phyloP scores from a whole-genome alignment of 805 yeast genomes.

The Ogataea degrootiae region DNA sequence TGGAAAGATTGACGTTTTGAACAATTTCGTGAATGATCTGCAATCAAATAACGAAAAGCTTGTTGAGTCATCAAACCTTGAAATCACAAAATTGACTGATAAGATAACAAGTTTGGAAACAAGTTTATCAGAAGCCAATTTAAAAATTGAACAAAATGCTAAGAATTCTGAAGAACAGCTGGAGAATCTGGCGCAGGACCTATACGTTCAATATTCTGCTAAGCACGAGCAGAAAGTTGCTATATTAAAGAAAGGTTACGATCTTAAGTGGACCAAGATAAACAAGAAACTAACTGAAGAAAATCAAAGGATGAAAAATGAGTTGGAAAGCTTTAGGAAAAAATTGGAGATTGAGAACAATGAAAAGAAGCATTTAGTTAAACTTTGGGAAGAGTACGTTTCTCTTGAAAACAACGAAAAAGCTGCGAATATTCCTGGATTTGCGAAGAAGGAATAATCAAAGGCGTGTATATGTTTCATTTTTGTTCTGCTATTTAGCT shows the following conservation, averaged over 20 bases:
- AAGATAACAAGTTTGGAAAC: slow-evolving; percentile 15
- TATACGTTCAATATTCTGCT: slow-evolving; percentile 68
- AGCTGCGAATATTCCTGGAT: slow-evolving; percentile 16
- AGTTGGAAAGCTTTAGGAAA: slow-evolving; percentile 46
- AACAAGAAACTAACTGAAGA: slow-evolving; percentile 38
- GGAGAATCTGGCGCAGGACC: slow-evolving; percentile 61
- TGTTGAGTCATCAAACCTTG: slow-evolving; percentile 9
- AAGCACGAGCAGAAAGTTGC: slow-evolving; percentile 73
- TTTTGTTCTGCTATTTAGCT: too few relatives aligned
- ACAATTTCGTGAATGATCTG: slow-evolving; percentile 8
- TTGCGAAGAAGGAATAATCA: slow-evolving; percentile 9
- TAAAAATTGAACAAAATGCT: slow-evolving; percentile 35
- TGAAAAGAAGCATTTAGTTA: slow-evolving; percentile 56
- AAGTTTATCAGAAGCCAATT: slow-evolving; percentile 14
- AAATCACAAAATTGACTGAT: slow-evolving; percentile 11
- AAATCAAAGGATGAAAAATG: slow-evolving; percentile 42
- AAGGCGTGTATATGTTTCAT: not conserved
- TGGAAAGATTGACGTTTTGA: slow-evolving; percentile 4
- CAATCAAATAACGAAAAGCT: slow-evolving; percentile 13
- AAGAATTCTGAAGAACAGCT: slow-evolving; percentile 48
- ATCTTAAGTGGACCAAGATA: slow-evolving; percentile 45
- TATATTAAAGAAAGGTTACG: slow-evolving; percentile 55
- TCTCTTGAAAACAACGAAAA: slow-evolving; percentile 23
- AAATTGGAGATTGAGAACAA: slow-evolving; percentile 45
- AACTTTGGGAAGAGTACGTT: slow-evolving; percentile 36